Percentiles rank a stretch among this genome's conserved stretches.
phyloP scores from a whole-genome alignment of 306 rosid species.

The Potentilla sterilis region DNA sequence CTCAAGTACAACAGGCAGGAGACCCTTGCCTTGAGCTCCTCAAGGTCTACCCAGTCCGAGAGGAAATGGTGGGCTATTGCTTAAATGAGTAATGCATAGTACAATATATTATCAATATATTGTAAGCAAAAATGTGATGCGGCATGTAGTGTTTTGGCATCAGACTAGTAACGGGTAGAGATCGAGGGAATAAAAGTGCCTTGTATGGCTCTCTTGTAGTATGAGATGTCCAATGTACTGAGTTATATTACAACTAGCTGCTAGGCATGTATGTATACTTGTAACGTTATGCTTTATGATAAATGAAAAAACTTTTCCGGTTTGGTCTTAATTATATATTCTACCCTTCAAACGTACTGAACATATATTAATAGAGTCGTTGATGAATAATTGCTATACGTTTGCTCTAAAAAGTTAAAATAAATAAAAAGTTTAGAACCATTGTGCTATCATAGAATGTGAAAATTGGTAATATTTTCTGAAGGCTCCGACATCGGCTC shows the following conservation, averaged over 20 bases:
- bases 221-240: neutral
- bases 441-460: too few species aligned
- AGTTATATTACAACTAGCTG: neutral
- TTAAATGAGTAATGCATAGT: neutral
- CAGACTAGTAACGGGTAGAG: neutral
- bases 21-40: conserved; percentile 32
- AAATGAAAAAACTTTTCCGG: neutral
- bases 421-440: too few species aligned
- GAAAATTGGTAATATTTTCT: too few species aligned
- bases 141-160: neutral
- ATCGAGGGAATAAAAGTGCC: neutral
- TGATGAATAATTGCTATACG: too few species aligned
- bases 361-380: too few species aligned
- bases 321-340: neutral
- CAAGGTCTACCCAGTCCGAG: neutral
- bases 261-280: neutral
- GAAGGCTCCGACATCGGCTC: too few species aligned
- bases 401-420: too few species aligned
- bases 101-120: too few species aligned
- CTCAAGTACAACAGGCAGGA: conserved; percentile 47
- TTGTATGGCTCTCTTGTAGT: neutral
- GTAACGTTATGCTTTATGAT: neutral
- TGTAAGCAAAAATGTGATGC: neutral
- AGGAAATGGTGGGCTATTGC: neutral
- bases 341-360: too few species aligned